Base-by-base conservation (phyloP, 2,329 filamentous ascomycete genomes). In the Cladosporium sp. region DNA sequence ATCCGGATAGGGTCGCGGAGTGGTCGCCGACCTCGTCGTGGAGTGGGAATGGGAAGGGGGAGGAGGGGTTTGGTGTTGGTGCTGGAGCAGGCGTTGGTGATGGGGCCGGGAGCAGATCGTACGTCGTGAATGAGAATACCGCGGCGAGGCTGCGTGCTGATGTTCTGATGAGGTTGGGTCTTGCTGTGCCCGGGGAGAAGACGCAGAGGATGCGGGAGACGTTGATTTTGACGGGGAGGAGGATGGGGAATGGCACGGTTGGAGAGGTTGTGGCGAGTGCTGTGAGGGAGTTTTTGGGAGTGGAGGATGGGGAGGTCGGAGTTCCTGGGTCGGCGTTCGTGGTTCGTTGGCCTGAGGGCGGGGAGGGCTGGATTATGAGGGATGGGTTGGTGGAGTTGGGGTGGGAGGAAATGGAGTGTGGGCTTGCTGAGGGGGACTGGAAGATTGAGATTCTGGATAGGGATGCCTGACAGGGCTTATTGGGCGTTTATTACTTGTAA, bases 241-340 rank as follows among this genome's bases (percentile, higher is more conserved):
- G 39, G 18, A 34, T 19, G 4, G 73, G 49, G 18, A 80, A 74
- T 64, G 96, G 90, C 12, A 43, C 9, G 7, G 38, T 27, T 3
- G 27, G 22, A 12, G 79, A 76, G 7, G 70, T 68, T 7, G 67
- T 56, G n/a, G 72, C 67, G 8, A 75, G 41, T 18, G 12, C 47
- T 15, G 38, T 42, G n/a, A n/a, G n/a, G n/a, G n/a, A n/a, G n/a
- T n/a, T n/a, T n/a, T n/a, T n/a, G n/a, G n/a, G n/a, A n/a, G n/a
- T n/a, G n/a, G n/a, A n/a, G n/a, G n/a, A n/a, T n/a, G n/a, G n/a
- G n/a, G n/a, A n/a, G n/a, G n/a, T n/a, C n/a, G n/a, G n/a, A n/a
- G n/a, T n/a, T n/a, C n/a, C n/a, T n/a, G 19, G 37, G 91, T 0
- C 88, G 89, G 1, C 90, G 89, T 64, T 96, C 96, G 63, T 96